phyloP scores from a whole-genome alignment of 768 basidiomycete species.

The Leccinellum rugosiceps region DNA sequence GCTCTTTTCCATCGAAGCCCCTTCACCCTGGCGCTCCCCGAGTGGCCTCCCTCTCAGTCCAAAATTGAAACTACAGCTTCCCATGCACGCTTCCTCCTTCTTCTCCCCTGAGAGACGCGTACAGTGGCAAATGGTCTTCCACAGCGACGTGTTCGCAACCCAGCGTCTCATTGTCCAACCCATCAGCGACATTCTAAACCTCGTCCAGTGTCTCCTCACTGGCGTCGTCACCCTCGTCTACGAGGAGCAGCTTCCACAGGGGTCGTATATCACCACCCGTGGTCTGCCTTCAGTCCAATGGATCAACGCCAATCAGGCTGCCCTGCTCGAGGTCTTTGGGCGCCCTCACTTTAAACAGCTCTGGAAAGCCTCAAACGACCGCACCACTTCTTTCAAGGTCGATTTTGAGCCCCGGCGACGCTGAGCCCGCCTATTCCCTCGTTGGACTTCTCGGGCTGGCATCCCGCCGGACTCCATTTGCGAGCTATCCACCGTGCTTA shows the following conservation, averaged over 20 bases:
- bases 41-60: slow-evolving; percentile 76
- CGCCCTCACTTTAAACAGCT: slow-evolving; percentile 66
- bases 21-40: slow-evolving; percentile 74
- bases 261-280: slow-evolving; percentile 69
- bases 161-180: slow-evolving; percentile 66
- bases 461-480: slow-evolving; percentile 7
- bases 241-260: slow-evolving; percentile 71
- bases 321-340: slow-evolving; percentile 74
- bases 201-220: slow-evolving; percentile 71
- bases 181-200: slow-evolving; percentile 64
- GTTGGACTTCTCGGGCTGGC: slow-evolving; percentile 15
- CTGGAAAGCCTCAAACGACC: slow-evolving; percentile 70
- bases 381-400: slow-evolving; percentile 68
- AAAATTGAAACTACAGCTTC: slow-evolving; percentile 67
- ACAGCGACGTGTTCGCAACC: slow-evolving; percentile 70
- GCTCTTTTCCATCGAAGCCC: slow-evolving; percentile 76
- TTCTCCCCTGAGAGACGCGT: slow-evolving; percentile 81
- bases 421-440: slow-evolving; percentile 24
- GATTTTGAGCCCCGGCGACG: slow-evolving; percentile 50
- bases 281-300: slow-evolving; percentile 76
- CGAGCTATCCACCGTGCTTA: slow-evolving; percentile 5
- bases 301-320: slow-evolving; percentile 65
- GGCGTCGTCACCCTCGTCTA: slow-evolving; percentile 69
- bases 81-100: slow-evolving; percentile 78
- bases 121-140: slow-evolving; percentile 91